A percentile compares a stretch with the other conserved stretches of the same genome.
These are phyloP conservation scores for Trichomonas vaginalis DNA, from an alignment of 208 protist genomes.

Conservation along the genomic window DNA sequence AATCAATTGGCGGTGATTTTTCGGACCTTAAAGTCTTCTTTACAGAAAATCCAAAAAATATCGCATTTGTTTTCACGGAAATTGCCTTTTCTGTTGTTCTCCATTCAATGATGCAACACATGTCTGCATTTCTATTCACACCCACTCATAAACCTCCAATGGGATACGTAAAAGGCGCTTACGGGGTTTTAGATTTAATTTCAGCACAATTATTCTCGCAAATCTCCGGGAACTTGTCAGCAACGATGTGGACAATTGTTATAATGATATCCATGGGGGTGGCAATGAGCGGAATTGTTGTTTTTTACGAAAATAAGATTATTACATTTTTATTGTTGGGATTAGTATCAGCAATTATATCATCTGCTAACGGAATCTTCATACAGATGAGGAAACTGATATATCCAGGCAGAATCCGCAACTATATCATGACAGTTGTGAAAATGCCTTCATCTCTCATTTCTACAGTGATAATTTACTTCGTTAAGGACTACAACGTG, in stretches of 20 bases:
- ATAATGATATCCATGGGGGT: not conserved
- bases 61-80: not conserved
- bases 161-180: not conserved
- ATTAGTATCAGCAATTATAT: not conserved
- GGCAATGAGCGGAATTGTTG: not conserved
- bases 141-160: not conserved
- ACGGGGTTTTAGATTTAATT: not conserved
- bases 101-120: not conserved
- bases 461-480: too few species aligned
- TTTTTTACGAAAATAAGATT: not conserved
- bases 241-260: not conserved
- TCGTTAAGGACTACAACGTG: too few species aligned
- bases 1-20: not conserved
- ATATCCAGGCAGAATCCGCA: too few species aligned
- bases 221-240: not conserved
- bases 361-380: not conserved
- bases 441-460: too few species aligned
- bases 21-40: not conserved
- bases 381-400: too few species aligned
- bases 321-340: not conserved
- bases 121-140: not conserved
- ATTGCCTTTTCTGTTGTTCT: not conserved
- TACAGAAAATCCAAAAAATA: not conserved
- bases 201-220: not conserved
- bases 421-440: too few species aligned